Base-by-base conservation (phyloP, 1,284 basidiomycete genomes). In the Baeospora myosura region DNA sequence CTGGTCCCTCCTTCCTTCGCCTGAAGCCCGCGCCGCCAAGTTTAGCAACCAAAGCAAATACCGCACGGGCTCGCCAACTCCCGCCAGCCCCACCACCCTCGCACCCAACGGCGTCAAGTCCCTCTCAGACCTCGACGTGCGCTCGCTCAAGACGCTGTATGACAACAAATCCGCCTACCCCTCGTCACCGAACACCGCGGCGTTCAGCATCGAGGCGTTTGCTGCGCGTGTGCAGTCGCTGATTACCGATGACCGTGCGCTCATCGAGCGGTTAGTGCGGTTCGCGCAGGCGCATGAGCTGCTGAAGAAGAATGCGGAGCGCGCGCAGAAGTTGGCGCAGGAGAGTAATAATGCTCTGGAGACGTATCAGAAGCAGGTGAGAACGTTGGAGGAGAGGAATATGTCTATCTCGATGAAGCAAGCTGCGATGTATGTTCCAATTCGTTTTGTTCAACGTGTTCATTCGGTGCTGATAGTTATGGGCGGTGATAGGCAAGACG, bases 321-420 rank as follows among this genome's bases (percentile, higher is more conserved):
- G 88, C 38, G 90, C 90, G 8, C 87, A 91, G 67, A 89, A 88
- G 60, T 71, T 95, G 18, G 89, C 88, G 1, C 78, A 83, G 57
- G 89, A 91, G 44, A 85, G 83, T 35, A 81, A 78, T 46, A 58
- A 59, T 11, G 85, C 81, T 16, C 64, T 95, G 29, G 87, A 88
- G 68, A 91, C 84, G 22, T 94, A 94, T 58, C 87, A 92, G 65
- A 81, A 80, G 63, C 89, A 93, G 57, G 85, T 92, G 2, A 73
- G 74, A 51, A 73, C 72, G 32, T 68, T 93, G 41, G 88, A 93
- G 55, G 85, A 88, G 47, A 71, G 84, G 44, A 81, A 86, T 52
- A 56, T 70, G 49, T 51, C 60, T 4, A 57, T 85, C 41, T 67
- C 71, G 26, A 63, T 68, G 28, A 71, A 68, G 49, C 68, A 77